Evolutionary conservation across 306 rosid genomes (phyloP), one percentile per base, ranked within the genome.

Genomic region (Ochetophila trinervis): DNA sequence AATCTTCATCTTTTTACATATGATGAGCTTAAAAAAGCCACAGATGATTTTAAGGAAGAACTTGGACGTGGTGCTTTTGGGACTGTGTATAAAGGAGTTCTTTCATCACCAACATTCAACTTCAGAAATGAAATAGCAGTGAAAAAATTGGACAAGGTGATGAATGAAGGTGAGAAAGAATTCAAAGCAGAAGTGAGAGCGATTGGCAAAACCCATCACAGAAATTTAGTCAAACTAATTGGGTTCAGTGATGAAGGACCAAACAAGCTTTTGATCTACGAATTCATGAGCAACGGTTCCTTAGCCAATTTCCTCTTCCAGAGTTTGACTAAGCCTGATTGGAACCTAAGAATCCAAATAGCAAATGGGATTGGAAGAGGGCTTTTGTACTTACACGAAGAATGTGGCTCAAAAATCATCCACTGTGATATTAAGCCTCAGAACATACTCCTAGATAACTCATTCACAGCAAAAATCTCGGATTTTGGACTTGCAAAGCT

Each of bases 381-480:
- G 9, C 58, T 79, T 5, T 44, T 66, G 9, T 79, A 75, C 32
- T 57, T 79, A 30, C 84, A 79, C 1, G 84, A 79, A 16, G 80
- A 79, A 27, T 75, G 80, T 10, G 55, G 53, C 44, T 66, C 53
- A 45, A 72, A 58, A 36, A 67, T 71, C 6, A 63, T 79, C 3
- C 84, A 79, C 15, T 75, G 80, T 21, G 78, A 79, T 44, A 79
- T 79, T 2, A 79, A 79, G 70, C 77, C 77, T 5, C 55, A 74
- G 35, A 74, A 75, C 60, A 57, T 79, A 23, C 72, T 79, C 7
- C 70, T 74, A 0, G 76, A 79, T 10, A 67, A 56, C 6, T 20
- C 17, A 1, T 56, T 14, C 24, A 58, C 17, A 0, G 67, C 74
- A 20, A 40, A 63, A 19, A 79, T 79, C 40, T 24, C 80, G 0